Base-by-base conservation (phyloP, 1,284 basidiomycete species). In the Naganishia sp. region DNA sequence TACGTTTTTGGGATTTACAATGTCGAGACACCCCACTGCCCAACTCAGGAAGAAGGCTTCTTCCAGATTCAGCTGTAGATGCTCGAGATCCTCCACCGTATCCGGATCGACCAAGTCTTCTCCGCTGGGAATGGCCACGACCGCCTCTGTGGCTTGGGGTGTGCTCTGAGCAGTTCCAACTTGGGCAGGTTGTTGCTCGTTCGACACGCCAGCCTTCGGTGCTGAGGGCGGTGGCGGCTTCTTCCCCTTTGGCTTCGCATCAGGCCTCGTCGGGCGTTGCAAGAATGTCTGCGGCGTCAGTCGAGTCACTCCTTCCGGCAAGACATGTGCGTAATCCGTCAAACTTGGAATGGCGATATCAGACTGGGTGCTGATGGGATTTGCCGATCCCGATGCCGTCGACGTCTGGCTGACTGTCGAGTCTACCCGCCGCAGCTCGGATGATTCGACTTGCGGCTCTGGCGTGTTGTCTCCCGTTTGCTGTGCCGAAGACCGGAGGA, bases 11-110 rank as follows among this genome's bases (percentile, higher is more conserved):
- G 87, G 82, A 74, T 89, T 84, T 5, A 85, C 74, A 9, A 97
- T 81, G n/a, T 86, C 87, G 46, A 97, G 82, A 71, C 92, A 94
- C 67, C 91, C 90, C 3, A 97, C 77, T 71, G 85, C 89, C 84
- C 92, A 90, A 0, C 87, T 76, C 49, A 99, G 83, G 80, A 98
- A 99, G 77, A 95, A 95, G 0, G 94, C 90, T 77, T 99, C 96
- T 74, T 88, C 88, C 1, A 93, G 83, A 1, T 91, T 92, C 13
- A 99, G 85, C 74, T 98, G 95, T 46, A 98, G 85, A 78, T 96
- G 90, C 78, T 99, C 95, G 13, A 79, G 77, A 31, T 82, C 80
- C 64, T 73, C 80, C 39, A 76, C 78, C 64, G 77, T 78, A 28
- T 72, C 77, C 64, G 68, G 78, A 5, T 77, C 75, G 7, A 71